These are phyloP conservation scores for Coffea canephora DNA, from an alignment of 257 asterid species.

Conservation along the genomic window DNA sequence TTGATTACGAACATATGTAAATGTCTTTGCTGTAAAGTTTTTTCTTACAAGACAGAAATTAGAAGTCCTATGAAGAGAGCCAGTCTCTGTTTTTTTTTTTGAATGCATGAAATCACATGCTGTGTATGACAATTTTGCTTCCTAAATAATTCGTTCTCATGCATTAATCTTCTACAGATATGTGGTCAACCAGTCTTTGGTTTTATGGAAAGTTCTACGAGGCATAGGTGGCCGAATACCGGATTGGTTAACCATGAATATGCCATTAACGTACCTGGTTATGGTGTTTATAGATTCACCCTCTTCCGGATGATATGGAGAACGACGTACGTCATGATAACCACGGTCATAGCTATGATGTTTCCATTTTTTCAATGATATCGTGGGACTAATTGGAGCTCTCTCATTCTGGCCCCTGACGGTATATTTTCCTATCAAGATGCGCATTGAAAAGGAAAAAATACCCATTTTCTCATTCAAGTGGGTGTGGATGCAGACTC, in stretches of 20 bases:
- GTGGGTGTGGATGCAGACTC: too few relatives aligned
- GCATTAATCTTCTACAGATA: conserved; percentile 14
- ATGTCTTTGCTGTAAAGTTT: too few relatives aligned
- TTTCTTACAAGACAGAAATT: too few relatives aligned
- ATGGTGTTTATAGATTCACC: conserved; percentile 4
- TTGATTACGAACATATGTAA: too few relatives aligned
- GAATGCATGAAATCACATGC: too few relatives aligned
- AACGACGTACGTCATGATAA: conserved; percentile 27
- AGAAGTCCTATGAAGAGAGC: too few relatives aligned
- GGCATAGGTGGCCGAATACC: conserved; percentile 13
- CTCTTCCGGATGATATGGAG: conserved; percentile 31
- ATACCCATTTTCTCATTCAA: too few relatives aligned
- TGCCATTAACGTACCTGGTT: conserved; percentile 16
- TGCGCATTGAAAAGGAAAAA: too few relatives aligned
- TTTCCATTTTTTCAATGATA: conserved; percentile 36
- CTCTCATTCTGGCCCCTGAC: conserved; percentile 38
- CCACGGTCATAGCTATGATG: conserved; percentile 30
- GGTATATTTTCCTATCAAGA: conserved; percentile 7
- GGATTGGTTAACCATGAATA: conserved; percentile 22
- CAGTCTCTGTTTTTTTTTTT: too few relatives aligned
- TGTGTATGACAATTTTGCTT: too few relatives aligned
- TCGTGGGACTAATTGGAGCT: conserved; percentile 38
- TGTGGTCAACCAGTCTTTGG: conserved; percentile 34
- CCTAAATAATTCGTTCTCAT: neutral
- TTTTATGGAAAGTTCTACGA: conserved; percentile 23